phyloP scores from a whole-genome alignment of 1,139 yeast species.

The Yamadazyma taylorii region DNA sequence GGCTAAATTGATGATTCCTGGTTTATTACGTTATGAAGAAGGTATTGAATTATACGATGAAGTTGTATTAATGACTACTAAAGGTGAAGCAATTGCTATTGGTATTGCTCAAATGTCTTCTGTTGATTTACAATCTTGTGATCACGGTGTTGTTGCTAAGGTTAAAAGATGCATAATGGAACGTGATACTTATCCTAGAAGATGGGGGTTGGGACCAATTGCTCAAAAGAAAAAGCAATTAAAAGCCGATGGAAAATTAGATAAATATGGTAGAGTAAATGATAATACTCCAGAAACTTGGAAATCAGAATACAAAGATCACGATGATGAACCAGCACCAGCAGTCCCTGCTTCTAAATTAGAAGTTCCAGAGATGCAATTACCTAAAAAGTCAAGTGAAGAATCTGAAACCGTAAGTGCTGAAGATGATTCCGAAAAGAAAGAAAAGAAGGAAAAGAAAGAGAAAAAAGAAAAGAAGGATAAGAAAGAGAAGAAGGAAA shows the following conservation, averaged over 20 bases:
- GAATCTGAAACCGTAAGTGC: slow-evolving; percentile 31
- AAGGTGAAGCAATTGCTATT: slow-evolving; percentile 99
- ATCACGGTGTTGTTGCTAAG: slow-evolving; percentile 98
- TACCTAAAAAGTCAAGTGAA: slow-evolving; percentile 48
- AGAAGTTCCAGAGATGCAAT: slow-evolving; percentile 52
- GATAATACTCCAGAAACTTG: slow-evolving; percentile 93
- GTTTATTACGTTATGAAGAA: slow-evolving; percentile 94
- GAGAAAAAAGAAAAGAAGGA: slow-evolving; percentile 63
- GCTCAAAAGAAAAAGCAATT: slow-evolving; percentile 98
- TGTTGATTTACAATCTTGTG: slow-evolving; percentile 93
- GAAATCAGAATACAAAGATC: slow-evolving; percentile 86
- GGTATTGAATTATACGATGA: slow-evolving; percentile 97
- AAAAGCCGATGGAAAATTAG: slow-evolving; percentile 96
- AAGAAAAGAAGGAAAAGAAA: slow-evolving; percentile 66
- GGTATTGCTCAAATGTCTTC: slow-evolving; percentile 99
- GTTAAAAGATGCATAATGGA: slow-evolving; percentile 99
- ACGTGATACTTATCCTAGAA: slow-evolving; percentile 97
- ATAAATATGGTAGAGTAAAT: slow-evolving; percentile 89
- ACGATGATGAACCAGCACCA: slow-evolving; percentile 64
- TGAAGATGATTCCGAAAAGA: slow-evolving; percentile 47
- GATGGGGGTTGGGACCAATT: slow-evolving; percentile 99
- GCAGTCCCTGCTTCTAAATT: slow-evolving; percentile 48
- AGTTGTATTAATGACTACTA: slow-evolving; percentile 96
- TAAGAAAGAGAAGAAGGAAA: slow-evolving; percentile 47
- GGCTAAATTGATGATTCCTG: slow-evolving; percentile 98